Base-by-base conservation (phyloP, 441 rosid species). In the Erodium texanum region DNA sequence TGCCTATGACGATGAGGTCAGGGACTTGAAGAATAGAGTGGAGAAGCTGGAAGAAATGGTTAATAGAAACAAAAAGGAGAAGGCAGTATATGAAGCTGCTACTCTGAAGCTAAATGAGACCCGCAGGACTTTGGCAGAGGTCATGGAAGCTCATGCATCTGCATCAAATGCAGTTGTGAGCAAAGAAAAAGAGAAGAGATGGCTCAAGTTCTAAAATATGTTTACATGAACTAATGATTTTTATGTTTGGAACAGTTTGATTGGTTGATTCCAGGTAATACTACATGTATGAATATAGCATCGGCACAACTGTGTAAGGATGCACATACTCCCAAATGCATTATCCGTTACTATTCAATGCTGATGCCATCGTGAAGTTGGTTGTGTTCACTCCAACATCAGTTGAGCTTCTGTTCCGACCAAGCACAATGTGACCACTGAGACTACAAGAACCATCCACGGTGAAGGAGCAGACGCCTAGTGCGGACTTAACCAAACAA, bases 131-230 rank as follows among this genome's bases (percentile, higher is more conserved):
- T 74, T 94, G 82, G 82, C 89, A n/a, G 83, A 84, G 34, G 89
- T 89, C 1, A 87, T 89, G 76, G 89, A 87, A 73, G 77, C 81
- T 75, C 96, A 89, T 43, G 85, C 84, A 24, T 88, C 92, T 48
- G 93, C 93, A 19, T 82, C 97, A 48, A 77, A 75, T 61, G 85
- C 87, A 32, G 81, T 94, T n/a, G 81, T 68, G 41, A 78, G 85
- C 73, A 85, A 81, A 83, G 97, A 90, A 74, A 90, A 82, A 68
- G 97, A 90, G 81, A 93, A 93, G 83, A 89, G 81, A 81, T 90
- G 96, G 97, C 97, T 91, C 7, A 85, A 88, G 84, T 91, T 93
- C 78, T 91, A 80, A 85, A 68, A 69, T 62, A 41, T 41, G 48
- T 41, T 12, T 41, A 8, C 12, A 41, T 41, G 48, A 7, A 38